Conservation (phyloP, 495 filamentous ascomycete genomes). For the Chaetomium cochliodes region DNA sequence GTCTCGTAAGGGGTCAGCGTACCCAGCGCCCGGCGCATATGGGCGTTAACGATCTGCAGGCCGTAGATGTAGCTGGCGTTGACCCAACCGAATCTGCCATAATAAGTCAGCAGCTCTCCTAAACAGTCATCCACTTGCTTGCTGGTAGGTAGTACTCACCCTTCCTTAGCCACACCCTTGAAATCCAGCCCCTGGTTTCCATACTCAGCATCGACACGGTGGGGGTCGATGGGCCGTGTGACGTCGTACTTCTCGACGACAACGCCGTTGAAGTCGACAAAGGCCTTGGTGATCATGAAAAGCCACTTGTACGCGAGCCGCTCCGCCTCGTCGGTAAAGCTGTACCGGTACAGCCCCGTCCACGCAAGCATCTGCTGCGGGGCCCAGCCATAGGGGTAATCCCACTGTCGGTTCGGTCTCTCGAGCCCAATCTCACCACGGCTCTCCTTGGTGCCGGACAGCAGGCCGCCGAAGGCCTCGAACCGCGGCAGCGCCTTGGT, state of each 20-base stretch:
- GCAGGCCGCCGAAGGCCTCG: conserved; percentile 83
- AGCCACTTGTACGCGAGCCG: conserved; percentile 91
- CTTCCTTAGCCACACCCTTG: conserved; percentile 90
- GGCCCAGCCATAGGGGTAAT: conserved; percentile 97
- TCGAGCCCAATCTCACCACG: conserved; percentile 76
- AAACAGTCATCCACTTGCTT: not conserved
- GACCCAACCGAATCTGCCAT: conserved; percentile 89
- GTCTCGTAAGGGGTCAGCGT: conserved; percentile 78
- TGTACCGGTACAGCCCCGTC: conserved; percentile 86
- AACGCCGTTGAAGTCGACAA: conserved; percentile 95
- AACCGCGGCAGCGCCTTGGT: conserved; percentile 75
- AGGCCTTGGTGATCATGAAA: conserved; percentile 95
- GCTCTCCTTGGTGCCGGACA: conserved; percentile 82
- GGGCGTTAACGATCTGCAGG: conserved; percentile 75
- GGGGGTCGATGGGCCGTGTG: conserved; percentile 80
- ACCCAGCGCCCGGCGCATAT: conserved; percentile 81
- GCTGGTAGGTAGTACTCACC: conserved; percentile 59
- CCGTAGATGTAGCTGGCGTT: conserved; percentile 95
- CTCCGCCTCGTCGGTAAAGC: conserved; percentile 84
- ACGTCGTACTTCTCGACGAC: conserved; percentile 99
- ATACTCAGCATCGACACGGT: conserved; percentile 93
- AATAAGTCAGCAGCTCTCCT: conserved; percentile 13
- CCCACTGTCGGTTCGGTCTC: conserved; percentile 93
- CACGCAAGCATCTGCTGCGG: conserved; percentile 98
- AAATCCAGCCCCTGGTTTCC: conserved; percentile 94